Conservation (phyloP, 345 rosid genomes). For the Cardamine chenopodiifolia region DNA sequence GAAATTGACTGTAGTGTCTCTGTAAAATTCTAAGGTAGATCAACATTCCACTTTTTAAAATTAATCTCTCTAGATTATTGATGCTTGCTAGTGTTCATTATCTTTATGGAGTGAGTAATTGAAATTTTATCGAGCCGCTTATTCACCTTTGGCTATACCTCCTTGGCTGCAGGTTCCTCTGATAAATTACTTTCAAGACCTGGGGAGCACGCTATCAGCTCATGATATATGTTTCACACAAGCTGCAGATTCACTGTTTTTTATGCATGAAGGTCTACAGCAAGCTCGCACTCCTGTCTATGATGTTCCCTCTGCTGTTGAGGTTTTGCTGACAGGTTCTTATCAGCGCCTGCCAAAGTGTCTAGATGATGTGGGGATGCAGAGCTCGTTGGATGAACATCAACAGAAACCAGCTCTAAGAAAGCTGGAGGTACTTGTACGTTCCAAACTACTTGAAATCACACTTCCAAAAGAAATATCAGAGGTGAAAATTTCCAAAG, state of each 20-base stretch:
- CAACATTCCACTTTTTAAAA: neutral
- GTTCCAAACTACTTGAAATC: constrained; percentile 86
- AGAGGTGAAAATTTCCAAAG: constrained; percentile 82
- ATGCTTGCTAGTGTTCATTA: constrained; percentile 7
- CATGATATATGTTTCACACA: constrained; percentile 91
- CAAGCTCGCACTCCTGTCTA: constrained; percentile 98
- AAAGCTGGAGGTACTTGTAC: constrained; percentile 86
- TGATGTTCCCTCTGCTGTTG: constrained; percentile 94
- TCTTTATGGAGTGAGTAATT: neutral
- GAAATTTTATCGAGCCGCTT: neutral
- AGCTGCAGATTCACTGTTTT: constrained; percentile 91
- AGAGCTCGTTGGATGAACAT: constrained; percentile 65
- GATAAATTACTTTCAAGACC: constrained; percentile 84
- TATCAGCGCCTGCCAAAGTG: constrained; percentile 92
- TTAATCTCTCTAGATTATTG: neutral
- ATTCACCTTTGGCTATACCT: constrained; percentile 21
- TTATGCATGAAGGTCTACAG: constrained; percentile 96
- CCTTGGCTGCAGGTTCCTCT: constrained; percentile 75
- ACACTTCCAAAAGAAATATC: constrained; percentile 82
- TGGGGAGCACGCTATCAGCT: constrained; percentile 78
- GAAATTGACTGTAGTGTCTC: neutral
- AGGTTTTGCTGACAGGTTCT: constrained; percentile 82
- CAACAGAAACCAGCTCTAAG: constrained; percentile 84
- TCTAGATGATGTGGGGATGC: constrained; percentile 85
- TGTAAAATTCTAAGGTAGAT: neutral